phyloP scores from a whole-genome alignment of 352 stramenopile genomes.

The Hyaloperonospora arabidopsidis region DNA sequence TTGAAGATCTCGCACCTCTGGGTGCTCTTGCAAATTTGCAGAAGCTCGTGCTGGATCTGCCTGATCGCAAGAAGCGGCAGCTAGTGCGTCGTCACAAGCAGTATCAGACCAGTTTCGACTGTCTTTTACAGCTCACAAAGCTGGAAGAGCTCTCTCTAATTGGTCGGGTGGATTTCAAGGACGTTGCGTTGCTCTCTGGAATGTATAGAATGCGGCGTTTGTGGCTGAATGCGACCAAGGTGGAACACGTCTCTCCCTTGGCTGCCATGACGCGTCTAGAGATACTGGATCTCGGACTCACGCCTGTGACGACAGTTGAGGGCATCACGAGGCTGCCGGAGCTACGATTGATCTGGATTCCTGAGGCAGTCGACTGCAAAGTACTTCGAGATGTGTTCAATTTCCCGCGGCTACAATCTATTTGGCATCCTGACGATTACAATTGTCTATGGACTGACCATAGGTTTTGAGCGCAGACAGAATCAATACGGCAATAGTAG shows the following conservation, averaged over 20 bases:
- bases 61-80: conserved; percentile 37
- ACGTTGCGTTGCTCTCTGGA: conserved; percentile 29
- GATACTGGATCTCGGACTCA: conserved; percentile 44
- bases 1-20: conserved; percentile 40
- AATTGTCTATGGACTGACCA: conserved; percentile 61
- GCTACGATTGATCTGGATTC: conserved; percentile 46
- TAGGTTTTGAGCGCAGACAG: conserved; percentile 30
- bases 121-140: conserved; percentile 28
- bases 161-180: conserved; percentile 56
- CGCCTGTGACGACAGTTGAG: conserved; percentile 34
- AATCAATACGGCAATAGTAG: too few species aligned
- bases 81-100: conserved; percentile 32
- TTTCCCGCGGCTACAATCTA: conserved; percentile 38
- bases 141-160: conserved; percentile 43
- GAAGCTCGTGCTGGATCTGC: conserved; percentile 44
- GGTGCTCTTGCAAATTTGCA: conserved; percentile 35
- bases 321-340: conserved; percentile 26
- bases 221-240: conserved; percentile 46
- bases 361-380: conserved; percentile 33
- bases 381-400: conserved; percentile 32
- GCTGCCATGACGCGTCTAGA: conserved; percentile 29
- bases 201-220: conserved; percentile 37
- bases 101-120: conserved; percentile 40
- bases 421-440: conserved; percentile 60
- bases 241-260: conserved; percentile 32